Conservation (phyloP, 2,329 filamentous ascomycete genomes). For the Aspergillus sp. region DNA sequence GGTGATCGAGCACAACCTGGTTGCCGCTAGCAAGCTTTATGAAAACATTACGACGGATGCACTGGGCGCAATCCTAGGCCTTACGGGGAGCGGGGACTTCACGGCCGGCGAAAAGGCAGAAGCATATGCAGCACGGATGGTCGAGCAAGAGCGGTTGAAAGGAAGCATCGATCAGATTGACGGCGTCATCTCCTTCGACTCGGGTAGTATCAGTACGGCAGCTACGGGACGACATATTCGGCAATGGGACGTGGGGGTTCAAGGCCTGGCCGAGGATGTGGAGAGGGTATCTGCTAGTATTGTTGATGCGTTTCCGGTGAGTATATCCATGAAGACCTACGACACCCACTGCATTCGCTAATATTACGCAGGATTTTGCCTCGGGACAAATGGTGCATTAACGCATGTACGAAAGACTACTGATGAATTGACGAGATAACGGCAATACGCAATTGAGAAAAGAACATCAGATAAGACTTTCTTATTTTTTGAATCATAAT, state of each 20-base stretch:
- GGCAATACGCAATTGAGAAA: not conserved
- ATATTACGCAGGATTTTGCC: slow-evolving; percentile 23
- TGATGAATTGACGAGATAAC: not conserved
- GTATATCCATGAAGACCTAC: slow-evolving; percentile 16
- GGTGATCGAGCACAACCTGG: slow-evolving; percentile 90
- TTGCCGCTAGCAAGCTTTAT: slow-evolving; percentile 73
- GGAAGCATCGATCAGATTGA: slow-evolving; percentile 94
- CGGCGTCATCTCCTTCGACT: slow-evolving; percentile 75
- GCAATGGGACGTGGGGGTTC: slow-evolving; percentile 83
- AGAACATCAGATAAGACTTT: not conserved
- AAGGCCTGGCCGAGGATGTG: slow-evolving; percentile 78
- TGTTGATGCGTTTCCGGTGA: slow-evolving; percentile 69
- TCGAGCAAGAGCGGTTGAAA: slow-evolving; percentile 81
- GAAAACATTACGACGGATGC: slow-evolving; percentile 68
- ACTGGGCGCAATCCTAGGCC: slow-evolving; percentile 66
- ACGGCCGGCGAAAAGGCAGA: slow-evolving; percentile 66
- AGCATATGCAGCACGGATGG: slow-evolving; percentile 86
- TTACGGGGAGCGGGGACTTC: slow-evolving; percentile 46
- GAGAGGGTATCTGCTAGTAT: slow-evolving; percentile 77
- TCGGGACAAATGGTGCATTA: slow-evolving; percentile 29
- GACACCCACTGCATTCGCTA: not conserved
- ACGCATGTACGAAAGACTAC: slow-evolving; percentile 3
- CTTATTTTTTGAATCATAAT: not conserved
- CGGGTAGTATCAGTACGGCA: slow-evolving; percentile 59
- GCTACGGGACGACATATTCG: slow-evolving; percentile 64